A percentile compares a stretch with the other conserved stretches of the same genome.
Conservation (phyloP, 2,329 filamentous ascomycete species). For the Fusarium lateritium region DNA sequence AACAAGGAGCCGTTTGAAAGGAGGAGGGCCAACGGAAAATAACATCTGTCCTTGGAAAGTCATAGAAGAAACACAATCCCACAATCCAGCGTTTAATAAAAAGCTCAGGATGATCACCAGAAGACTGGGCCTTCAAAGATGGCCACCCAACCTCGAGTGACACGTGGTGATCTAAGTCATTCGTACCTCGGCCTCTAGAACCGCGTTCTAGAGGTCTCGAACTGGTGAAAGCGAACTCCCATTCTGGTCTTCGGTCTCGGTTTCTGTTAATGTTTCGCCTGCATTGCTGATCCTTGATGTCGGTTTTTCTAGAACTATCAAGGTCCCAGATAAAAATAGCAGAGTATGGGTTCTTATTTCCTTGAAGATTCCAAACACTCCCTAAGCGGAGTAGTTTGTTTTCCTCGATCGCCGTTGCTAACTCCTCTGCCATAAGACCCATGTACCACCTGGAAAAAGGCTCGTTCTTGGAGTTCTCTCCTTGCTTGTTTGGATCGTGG, state of each 20-base stretch:
- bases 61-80: constrained; percentile 1
- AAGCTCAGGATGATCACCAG: not conserved
- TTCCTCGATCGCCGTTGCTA: not conserved
- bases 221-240: not conserved
- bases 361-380: not conserved
- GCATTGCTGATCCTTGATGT: not conserved
- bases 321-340: not conserved
- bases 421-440: not conserved
- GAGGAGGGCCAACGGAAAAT: not conserved
- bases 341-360: not conserved
- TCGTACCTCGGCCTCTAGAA: not conserved
- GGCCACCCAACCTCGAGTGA: not conserved
- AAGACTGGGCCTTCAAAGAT: not conserved
- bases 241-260: not conserved
- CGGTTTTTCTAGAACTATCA: not conserved
- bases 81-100: not conserved
- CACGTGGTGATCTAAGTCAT: not conserved
- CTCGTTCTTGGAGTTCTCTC: not conserved
- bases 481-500: not conserved
- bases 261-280: not conserved
- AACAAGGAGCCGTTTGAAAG: not conserved
- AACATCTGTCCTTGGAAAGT: not conserved
- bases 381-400: constrained; percentile 1
- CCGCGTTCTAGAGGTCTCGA: not conserved
- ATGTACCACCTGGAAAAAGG: not conserved